A percentile compares a stretch with the other conserved stretches of the same genome.
These are phyloP conservation scores for Chytriomyces sp. DNA, from an alignment of 192 early-diverging fungal genomes.

Conservation along the genomic window DNA sequence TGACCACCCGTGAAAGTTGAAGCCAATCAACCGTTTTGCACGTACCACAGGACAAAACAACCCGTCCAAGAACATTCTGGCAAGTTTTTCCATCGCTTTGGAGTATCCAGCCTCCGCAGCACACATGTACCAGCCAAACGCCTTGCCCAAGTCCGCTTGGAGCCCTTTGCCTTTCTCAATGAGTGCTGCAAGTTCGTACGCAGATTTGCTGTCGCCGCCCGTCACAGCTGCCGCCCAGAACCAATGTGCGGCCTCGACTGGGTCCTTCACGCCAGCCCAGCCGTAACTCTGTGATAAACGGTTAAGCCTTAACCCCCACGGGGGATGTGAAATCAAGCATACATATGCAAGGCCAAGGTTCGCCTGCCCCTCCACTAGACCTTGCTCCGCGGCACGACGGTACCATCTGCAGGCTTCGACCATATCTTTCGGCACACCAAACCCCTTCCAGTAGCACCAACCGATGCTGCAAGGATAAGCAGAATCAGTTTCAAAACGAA, in stretches of 20 bases:
- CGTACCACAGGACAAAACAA: conserved; percentile 7
- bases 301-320: no score
- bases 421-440: conserved; percentile 29
- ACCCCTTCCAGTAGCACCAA: conserved; percentile 38
- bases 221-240: conserved; percentile 24
- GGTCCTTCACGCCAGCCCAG: conserved; percentile 7
- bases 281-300: conserved; percentile 12
- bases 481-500: background rate
- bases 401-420: conserved; percentile 41
- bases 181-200: conserved; percentile 16
- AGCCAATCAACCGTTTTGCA: background rate
- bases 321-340: background rate
- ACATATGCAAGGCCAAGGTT: conserved; percentile 37
- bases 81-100: conserved; percentile 25
- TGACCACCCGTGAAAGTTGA: background rate
- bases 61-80: conserved; percentile 18
- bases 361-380: conserved; percentile 23
- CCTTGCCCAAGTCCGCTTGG: conserved; percentile 1
- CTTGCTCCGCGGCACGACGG: conserved; percentile 34
- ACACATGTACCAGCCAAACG: conserved; percentile 32
- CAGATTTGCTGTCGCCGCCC: conserved; percentile 11
- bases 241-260: conserved; percentile 26
- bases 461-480: conserved; percentile 22
- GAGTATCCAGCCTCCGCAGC: conserved; percentile 32
- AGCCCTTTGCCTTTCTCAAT: conserved; percentile 30